Evolutionary conservation across 1,284 basidiomycete genomes (phyloP), one percentile per base, ranked within the genome.

Genomic region (Malassezia brasiliensis): DNA sequence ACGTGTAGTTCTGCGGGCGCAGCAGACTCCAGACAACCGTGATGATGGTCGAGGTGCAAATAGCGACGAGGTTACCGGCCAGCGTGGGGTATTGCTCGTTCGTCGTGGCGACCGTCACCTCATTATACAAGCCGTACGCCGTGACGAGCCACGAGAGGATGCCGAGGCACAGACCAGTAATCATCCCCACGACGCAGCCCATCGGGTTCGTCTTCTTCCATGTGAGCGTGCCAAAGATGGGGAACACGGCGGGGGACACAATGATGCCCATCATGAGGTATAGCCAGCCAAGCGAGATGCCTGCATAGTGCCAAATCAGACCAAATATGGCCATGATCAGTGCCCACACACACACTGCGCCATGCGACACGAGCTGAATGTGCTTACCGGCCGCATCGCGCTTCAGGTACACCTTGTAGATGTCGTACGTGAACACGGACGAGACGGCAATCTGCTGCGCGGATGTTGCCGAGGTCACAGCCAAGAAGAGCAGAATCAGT

Each of bases 391-490:
- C 81, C 0, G 85, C 84, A 12, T 78, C 61, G 3, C 79, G 80
- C 67, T 83, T 77, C 74, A 84, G 75, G 76, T 84, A 85, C 17
- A 80, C 82, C 75, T 85, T 81, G 74, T 84, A 87, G 9, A 86
- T 56, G 52, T 77, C 80, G 66, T 69, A 82, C 69, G 79, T 77
- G 25, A 79, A 60, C 10, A 80, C 72, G 5, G 77, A 77, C 1
- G 85, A 82, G 0, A 83, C 81, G 0, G 90, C 90, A 64, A 93
- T 90, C 50, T 91, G 80, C 76, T 96, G 90, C 4, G 90, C 90
- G 20, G 84, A 84, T 17, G 85, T 85, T 0, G 88, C 87, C 15
- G 85, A 87, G 0, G 88, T 93, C 61, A 93, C 65, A 7, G 68
- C 69, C 17, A 74, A 63, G 56, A 72, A 75, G 9, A 86, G 85